Evolutionary conservation across 2,329 filamentous ascomycete species (phyloP).

Genomic region (Bipolaris zeicola): DNA sequence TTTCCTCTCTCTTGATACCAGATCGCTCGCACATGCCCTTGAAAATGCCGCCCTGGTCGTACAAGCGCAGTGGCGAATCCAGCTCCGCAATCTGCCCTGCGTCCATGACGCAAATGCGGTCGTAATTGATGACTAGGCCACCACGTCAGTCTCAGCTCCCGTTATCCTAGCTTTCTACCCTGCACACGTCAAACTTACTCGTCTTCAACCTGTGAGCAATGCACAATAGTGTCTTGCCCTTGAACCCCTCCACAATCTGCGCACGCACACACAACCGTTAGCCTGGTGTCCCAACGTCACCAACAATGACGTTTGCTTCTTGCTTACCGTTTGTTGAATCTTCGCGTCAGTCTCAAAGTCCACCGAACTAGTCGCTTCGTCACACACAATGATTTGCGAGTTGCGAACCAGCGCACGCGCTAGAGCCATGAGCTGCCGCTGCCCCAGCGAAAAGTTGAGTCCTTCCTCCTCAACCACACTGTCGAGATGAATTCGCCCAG

Average conservation of each 20-base stretch:
- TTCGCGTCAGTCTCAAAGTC: conserved; percentile 91
- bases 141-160: not conserved
- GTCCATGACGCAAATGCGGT: conserved; percentile 97
- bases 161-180: not conserved
- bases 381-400: conserved; percentile 91
- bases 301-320: conserved; percentile 49
- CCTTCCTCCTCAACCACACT: conserved; percentile 89
- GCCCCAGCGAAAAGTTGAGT: conserved; percentile 85
- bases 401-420: conserved; percentile 87
- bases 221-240: conserved; percentile 84
- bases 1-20: conserved; percentile 67
- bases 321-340: conserved; percentile 92
- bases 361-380: conserved; percentile 75
- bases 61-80: conserved; percentile 75
- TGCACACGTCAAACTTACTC: conserved; percentile 6
- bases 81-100: conserved; percentile 85
- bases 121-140: conserved; percentile 77
- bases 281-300: not conserved
- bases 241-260: conserved; percentile 84
- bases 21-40: conserved; percentile 87
- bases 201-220: conserved; percentile 92
- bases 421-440: conserved; percentile 83
- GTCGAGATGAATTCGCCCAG: conserved; percentile 78
- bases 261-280: conserved; percentile 69
- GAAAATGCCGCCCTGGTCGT: conserved; percentile 78